A percentile compares a stretch with the other conserved stretches of the same genome.
These are phyloP conservation scores for Mucor irregularis DNA, from an alignment of 371 early-diverging fungal species.

Conservation along the genomic window DNA sequence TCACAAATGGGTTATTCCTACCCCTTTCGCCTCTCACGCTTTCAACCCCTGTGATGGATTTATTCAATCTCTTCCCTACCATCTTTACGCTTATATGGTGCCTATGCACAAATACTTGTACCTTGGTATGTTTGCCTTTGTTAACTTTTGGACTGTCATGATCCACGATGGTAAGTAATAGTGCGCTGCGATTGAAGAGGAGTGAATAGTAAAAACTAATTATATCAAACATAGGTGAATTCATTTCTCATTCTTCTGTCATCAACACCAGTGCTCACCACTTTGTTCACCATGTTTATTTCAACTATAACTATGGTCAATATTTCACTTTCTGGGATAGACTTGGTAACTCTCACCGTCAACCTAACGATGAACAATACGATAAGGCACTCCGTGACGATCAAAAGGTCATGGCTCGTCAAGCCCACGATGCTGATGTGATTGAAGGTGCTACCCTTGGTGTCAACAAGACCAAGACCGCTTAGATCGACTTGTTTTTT, in stretches of 20 bases:
- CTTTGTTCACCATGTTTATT: constrained; percentile 94
- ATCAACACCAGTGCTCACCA: constrained; percentile 95
- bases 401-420: constrained; percentile 64
- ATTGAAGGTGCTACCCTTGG: constrained; percentile 41
- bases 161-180: constrained; percentile 89
- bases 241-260: constrained; percentile 53
- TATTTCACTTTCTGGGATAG: constrained; percentile 91
- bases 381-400: constrained; percentile 62
- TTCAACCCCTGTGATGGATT: constrained; percentile 95
- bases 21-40: constrained; percentile 95
- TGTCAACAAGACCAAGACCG: constrained; percentile 2
- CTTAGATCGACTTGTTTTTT: background rate
- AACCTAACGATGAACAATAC: constrained; percentile 71
- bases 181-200: background rate
- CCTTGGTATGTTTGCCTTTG: constrained; percentile 82
- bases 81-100: constrained; percentile 82
- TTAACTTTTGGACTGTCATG: constrained; percentile 94
- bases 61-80: constrained; percentile 93
- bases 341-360: constrained; percentile 71
- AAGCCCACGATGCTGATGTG: constrained; percentile 65
- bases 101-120: constrained; percentile 92
- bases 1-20: constrained; percentile 73
- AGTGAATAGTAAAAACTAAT: constrained; percentile 1
- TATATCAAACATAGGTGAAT: constrained; percentile 45
- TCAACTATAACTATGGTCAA: constrained; percentile 98